Percentiles rank a stretch among this genome's conserved stretches.
Conservation (phyloP, 805 yeast genomes). For the Candida railenensis region DNA sequence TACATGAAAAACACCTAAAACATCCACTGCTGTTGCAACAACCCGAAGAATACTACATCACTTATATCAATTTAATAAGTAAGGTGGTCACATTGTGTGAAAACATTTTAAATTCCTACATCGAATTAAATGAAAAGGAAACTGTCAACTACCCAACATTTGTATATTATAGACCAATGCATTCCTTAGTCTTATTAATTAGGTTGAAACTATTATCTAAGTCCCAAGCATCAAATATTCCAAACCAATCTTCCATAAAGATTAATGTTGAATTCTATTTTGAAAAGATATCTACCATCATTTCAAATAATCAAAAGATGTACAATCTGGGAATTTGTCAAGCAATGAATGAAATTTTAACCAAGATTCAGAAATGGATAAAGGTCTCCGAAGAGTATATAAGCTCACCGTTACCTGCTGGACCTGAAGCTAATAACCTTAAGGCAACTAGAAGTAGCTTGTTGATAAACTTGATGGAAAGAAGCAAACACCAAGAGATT, state of each 20-base stretch:
- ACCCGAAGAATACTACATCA: not conserved
- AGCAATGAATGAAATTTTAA: slow-evolving; percentile 21
- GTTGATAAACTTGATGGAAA: slow-evolving; percentile 26
- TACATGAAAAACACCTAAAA: slow-evolving; percentile 8
- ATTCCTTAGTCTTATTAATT: slow-evolving; percentile 48
- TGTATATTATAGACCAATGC: slow-evolving; percentile 53
- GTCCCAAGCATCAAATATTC: slow-evolving; percentile 31
- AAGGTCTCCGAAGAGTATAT: slow-evolving; percentile 17
- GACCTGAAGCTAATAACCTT: not conserved
- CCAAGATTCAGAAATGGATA: slow-evolving; percentile 29
- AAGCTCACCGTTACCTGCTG: slow-evolving; percentile 1
- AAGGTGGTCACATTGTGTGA: slow-evolving; percentile 46
- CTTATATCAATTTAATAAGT: slow-evolving; percentile 2
- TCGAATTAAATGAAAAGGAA: slow-evolving; percentile 33
- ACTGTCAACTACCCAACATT: slow-evolving; percentile 48
- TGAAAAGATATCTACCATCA: slow-evolving; percentile 14
- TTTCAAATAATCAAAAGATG: slow-evolving; percentile 17
- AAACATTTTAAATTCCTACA: slow-evolving; percentile 45
- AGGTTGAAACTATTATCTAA: slow-evolving; percentile 46
- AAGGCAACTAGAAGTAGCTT: slow-evolving; percentile 11
- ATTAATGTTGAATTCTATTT: slow-evolving; percentile 22
- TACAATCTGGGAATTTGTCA: slow-evolving; percentile 21
- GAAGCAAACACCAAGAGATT: slow-evolving; percentile 30
- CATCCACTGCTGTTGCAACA: not conserved
- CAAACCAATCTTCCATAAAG: slow-evolving; percentile 7